These are phyloP conservation scores for Colletotrichum lentis DNA, from an alignment of 2,329 filamentous ascomycete species.

Conservation along the genomic window DNA sequence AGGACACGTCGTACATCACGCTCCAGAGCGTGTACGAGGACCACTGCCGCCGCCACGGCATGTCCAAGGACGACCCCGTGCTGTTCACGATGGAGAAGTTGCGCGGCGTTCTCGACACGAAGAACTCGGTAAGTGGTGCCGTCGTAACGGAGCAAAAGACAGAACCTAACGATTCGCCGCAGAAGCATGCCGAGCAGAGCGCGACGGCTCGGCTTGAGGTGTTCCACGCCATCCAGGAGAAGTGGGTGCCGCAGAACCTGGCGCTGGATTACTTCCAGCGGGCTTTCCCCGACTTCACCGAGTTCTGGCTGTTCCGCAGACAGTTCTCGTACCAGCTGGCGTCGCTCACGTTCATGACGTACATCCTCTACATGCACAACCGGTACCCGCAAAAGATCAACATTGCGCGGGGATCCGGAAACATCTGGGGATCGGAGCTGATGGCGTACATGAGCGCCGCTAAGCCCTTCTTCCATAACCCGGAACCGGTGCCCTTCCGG, in stretches of 20 bases:
- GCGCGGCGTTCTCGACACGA: slow-evolving; percentile 75
- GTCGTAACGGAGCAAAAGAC: slow-evolving; percentile 23
- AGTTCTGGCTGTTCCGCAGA: slow-evolving; percentile 98
- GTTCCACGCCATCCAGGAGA: slow-evolving; percentile 92
- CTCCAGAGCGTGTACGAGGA: slow-evolving; percentile 97
- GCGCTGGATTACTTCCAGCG: slow-evolving; percentile 88
- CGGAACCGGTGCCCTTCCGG: slow-evolving; percentile 95
- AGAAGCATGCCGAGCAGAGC: slow-evolving; percentile 74
- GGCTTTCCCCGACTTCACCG: slow-evolving; percentile 86
- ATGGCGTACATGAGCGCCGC: slow-evolving; percentile 86
- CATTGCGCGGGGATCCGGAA: slow-evolving; percentile 86
- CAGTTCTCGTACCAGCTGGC: slow-evolving; percentile 97
- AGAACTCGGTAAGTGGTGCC: slow-evolving; percentile 61
- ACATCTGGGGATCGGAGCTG: slow-evolving; percentile 95
- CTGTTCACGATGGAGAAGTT: slow-evolving; percentile 96
- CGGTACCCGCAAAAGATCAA: slow-evolving; percentile 95
- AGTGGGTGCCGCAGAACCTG: slow-evolving; percentile 85
- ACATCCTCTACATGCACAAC: slow-evolving; percentile 96
- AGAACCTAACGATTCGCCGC: slow-evolving; percentile 43
- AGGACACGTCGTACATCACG: slow-evolving; percentile 92
- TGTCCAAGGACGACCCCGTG: slow-evolving; percentile 94
- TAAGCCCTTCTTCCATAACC: slow-evolving; percentile 92
- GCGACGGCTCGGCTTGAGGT: slow-evolving; percentile 84
- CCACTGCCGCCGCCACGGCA: slow-evolving; percentile 84
- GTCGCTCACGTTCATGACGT: slow-evolving; percentile 96